Evolutionary conservation across 164 flowering plant species (phyloP).

Genomic region (Annona cherimola): DNA sequence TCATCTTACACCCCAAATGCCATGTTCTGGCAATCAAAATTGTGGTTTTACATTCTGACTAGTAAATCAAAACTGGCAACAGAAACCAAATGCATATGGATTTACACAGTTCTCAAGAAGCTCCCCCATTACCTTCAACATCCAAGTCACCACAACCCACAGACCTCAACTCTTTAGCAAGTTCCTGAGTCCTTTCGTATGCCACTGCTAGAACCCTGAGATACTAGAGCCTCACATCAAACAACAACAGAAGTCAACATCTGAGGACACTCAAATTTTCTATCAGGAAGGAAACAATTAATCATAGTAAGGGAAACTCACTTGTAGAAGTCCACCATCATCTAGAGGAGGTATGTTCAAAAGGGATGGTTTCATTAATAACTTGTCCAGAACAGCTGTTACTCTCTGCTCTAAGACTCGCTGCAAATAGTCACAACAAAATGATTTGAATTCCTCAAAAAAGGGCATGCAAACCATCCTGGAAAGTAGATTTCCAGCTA

Average conservation of each 20-base stretch:
- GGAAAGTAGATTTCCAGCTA: not conserved
- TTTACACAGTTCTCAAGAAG: not conserved
- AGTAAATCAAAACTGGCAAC: not conserved
- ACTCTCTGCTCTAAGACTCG: slow-evolving; percentile 94
- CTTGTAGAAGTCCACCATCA: slow-evolving; percentile 87
- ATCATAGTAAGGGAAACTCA: slow-evolving; percentile 35
- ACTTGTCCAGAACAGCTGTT: slow-evolving; percentile 78
- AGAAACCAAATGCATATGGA: not conserved
- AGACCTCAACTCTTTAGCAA: slow-evolving; percentile 78
- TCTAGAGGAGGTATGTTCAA: slow-evolving; percentile 77
- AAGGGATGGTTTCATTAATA: slow-evolving; percentile 84
- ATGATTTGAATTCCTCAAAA: not conserved
- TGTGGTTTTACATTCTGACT: too few species aligned
- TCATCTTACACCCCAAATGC: too few species aligned
- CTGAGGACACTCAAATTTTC: slow-evolving; percentile 6
- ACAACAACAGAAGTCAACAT: slow-evolving; percentile 21
- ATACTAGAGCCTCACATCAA: slow-evolving; percentile 54
- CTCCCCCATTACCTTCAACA: slow-evolving; percentile 61
- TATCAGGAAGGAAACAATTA: not conserved
- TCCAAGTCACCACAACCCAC: slow-evolving; percentile 99
- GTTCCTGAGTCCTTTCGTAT: slow-evolving; percentile 93
- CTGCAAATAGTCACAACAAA: slow-evolving; percentile 31
- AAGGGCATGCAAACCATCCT: not conserved
- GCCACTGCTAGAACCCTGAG: slow-evolving; percentile 94
- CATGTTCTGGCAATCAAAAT: too few species aligned